Base-by-base conservation (phyloP, 768 basidiomycete genomes). In the Xanthoconium stramineum region DNA sequence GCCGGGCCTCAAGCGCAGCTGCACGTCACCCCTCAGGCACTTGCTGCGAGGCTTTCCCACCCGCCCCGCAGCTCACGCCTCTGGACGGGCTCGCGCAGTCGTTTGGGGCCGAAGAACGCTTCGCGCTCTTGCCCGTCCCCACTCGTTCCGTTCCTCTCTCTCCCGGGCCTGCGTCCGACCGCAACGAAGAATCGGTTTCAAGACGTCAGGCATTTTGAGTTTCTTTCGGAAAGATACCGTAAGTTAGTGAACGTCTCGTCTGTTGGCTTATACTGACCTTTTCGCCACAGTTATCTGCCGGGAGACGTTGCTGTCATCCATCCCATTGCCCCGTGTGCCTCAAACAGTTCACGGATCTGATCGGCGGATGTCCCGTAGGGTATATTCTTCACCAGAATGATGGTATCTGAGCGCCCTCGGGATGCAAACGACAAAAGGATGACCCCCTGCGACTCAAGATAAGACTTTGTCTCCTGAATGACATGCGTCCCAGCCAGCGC, bases 401-500 rank as follows among this genome's bases (percentile, higher is more conserved):
- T 84, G 0, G 91, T 95, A 63, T 89, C 84, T 0, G 93, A 95
- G 14, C 83, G 79, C 5, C 74, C 74, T 13, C 73, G 50, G 1
- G 79, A 72, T 5, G 78, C 76, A 60, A 89, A 86, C 0, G 84
- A 76, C 3, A 81, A 77, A 1, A 89, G 71, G 19, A 84, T 68
- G 54, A 90, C 84, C 15, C 88, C 88, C 54, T 89, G 83, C 3
- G 81, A 78, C 66, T 94, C 91, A 17, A 98, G 83, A 71, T 91
- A 97, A 0, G 85, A 73, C 67, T 96, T 97, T 1, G 95, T 98
- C 71, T 98, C 96, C 57, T 90, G 83, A 55, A 99, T 94, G 71
- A 98, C 85, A 62, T 94, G 91, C 17, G 97, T 97, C 72, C 98
- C 97, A 0, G 97, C 96, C 38, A 98, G 78, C 0, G 97, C 96